Percentiles rank a stretch among this genome's conserved stretches.
These are phyloP conservation scores for Podospora appendiculata DNA, from an alignment of 495 filamentous ascomycete species.

Conservation along the genomic window DNA sequence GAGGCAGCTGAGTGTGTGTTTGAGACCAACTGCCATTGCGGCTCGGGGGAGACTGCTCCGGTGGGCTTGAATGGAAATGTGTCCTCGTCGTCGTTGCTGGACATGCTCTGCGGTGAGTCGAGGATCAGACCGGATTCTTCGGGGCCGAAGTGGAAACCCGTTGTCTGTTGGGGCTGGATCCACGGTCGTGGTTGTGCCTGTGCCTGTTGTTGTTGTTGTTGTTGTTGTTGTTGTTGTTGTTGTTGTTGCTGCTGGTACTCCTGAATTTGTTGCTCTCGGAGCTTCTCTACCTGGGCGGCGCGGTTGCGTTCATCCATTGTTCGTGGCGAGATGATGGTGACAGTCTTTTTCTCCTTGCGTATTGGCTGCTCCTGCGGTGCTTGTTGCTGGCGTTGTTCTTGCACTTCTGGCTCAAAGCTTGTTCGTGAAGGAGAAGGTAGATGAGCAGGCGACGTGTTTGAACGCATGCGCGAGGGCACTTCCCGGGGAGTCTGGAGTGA, in stretches of 20 bases:
- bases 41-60: slow-evolving; percentile 25
- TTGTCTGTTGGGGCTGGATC: neutral
- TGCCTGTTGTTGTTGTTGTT: slow-evolving; percentile 13
- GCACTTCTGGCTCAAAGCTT: slow-evolving; percentile 15
- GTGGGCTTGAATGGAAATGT: slow-evolving; percentile 14
- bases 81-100: slow-evolving; percentile 5
- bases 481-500: slow-evolving; percentile 16
- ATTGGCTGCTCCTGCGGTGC: neutral
- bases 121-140: slow-evolving; percentile 39
- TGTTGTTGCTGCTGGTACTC: slow-evolving; percentile 11
- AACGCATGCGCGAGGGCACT: slow-evolving; percentile 42
- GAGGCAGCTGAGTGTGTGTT: slow-evolving; percentile 24
- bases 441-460: slow-evolving; percentile 51
- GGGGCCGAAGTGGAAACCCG: slow-evolving; percentile 28
- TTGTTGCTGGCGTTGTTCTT: neutral
- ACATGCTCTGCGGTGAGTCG: slow-evolving; percentile 34
- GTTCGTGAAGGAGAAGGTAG: slow-evolving; percentile 35
- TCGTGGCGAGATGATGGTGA: slow-evolving; percentile 22
- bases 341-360: slow-evolving; percentile 18
- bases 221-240: slow-evolving; percentile 19
- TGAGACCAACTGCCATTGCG: slow-evolving; percentile 45
- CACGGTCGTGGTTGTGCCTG: neutral
- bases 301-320: slow-evolving; percentile 23
- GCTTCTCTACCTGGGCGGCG: slow-evolving; percentile 15
- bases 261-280: slow-evolving; percentile 19